phyloP scores from a whole-genome alignment of 495 filamentous ascomycete species.

The Aspergillus homomorphus region DNA sequence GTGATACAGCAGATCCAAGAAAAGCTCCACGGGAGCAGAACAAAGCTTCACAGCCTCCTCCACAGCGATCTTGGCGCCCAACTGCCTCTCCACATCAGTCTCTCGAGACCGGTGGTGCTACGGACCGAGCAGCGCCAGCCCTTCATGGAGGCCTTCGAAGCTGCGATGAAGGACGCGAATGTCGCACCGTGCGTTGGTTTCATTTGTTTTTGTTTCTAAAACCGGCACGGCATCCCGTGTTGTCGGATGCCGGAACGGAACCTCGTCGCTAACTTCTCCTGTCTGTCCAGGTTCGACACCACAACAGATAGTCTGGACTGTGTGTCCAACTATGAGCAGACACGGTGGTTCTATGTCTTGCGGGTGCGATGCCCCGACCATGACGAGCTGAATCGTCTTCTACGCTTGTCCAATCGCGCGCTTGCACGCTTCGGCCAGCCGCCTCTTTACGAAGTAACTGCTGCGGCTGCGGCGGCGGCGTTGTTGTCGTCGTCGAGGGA shows the following conservation, averaged over 20 bases:
- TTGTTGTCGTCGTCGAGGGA: not conserved
- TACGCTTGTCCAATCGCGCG: constrained; percentile 61
- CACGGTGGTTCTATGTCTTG: constrained; percentile 84
- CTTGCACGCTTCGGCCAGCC: constrained; percentile 63
- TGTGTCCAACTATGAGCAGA: constrained; percentile 70
- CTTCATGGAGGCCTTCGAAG: constrained; percentile 50
- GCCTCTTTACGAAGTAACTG: constrained; percentile 63
- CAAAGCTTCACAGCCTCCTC: constrained; percentile 57
- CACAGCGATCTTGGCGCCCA: constrained; percentile 71
- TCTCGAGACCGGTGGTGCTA: constrained; percentile 73
- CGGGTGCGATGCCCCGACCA: constrained; percentile 46
- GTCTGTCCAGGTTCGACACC: constrained; percentile 48
- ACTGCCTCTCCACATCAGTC: constrained; percentile 84
- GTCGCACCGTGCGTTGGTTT: constrained; percentile 43
- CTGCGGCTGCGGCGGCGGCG: too few species aligned
- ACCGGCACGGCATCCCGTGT: not conserved
- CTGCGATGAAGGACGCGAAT: constrained; percentile 35
- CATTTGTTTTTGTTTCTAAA: not conserved
- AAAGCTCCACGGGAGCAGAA: constrained; percentile 8
- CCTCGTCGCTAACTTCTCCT: not conserved
- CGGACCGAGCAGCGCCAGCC: constrained; percentile 58
- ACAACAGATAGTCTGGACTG: constrained; percentile 52
- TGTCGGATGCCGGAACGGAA: not conserved
- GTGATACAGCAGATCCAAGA: constrained; percentile 47
- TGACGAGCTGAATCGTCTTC: constrained; percentile 59